Evolutionary conservation across 345 rosid genomes (phyloP).

Genomic region (Durio zibethinus): DNA sequence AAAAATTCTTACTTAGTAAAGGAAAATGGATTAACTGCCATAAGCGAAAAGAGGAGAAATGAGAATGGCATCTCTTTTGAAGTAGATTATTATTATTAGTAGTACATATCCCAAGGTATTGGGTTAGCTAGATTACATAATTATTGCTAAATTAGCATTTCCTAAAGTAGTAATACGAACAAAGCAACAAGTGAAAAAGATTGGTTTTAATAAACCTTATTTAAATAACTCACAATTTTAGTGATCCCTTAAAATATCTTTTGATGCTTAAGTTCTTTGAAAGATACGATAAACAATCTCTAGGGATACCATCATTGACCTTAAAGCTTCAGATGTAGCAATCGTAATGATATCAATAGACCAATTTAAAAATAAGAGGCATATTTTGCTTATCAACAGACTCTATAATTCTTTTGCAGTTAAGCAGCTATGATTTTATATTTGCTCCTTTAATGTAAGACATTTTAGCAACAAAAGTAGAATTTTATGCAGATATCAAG

Average conservation of each 20-base stretch:
- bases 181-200: neutral
- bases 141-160: neutral
- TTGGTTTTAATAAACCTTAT: neutral
- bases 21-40: conserved; percentile 3
- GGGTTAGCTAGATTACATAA: neutral
- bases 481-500: neutral
- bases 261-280: neutral
- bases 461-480: neutral
- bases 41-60: neutral
- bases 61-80: neutral
- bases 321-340: neutral
- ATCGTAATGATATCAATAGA: neutral
- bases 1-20: neutral
- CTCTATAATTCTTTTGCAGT: neutral
- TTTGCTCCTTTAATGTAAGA: neutral
- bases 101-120: neutral
- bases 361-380: neutral
- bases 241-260: neutral
- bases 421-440: neutral
- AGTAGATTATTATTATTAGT: neutral
- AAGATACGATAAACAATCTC: neutral
- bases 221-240: neutral
- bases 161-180: neutral
- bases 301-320: neutral
- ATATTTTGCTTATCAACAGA: neutral